Evolutionary conservation across 2,329 filamentous ascomycete species (phyloP), one percentile per base, ranked within the genome.

Genomic region (Calycina marina): DNA sequence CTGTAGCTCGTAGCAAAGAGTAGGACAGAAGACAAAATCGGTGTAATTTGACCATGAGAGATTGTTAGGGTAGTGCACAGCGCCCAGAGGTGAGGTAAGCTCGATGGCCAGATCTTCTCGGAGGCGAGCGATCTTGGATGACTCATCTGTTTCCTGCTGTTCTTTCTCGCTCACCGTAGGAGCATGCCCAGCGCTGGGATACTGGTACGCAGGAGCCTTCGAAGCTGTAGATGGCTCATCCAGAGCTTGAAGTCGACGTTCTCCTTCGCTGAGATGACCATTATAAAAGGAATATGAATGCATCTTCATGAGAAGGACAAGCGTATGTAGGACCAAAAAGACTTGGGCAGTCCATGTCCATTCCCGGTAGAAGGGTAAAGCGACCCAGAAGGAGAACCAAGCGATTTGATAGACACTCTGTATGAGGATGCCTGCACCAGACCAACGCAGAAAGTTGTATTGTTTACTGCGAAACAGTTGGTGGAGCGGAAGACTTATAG

Each of bases 301-400:
- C 74, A 96, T 90, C 64, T 98, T 98, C 90, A 98, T 98, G 31
- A 94, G 73, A 13, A 98, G 66, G 5, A 83, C 78, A 57, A 98
- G 73, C 26, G 85, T 78, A 56, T 98, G 90, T 18, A 98, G 64
- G 8, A 86, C 78, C 46, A 98, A 71, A 55, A 92, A 98, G 24
- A 98, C 90, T 52, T 96, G 90, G 3, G 88, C 77, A 0, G 90
- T 98, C 90, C 90, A 98, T 3, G 85, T 82, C 90, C 90, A 98
- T 31, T 79, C 67, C 6, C 92, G 65, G 45, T 77, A 56, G 43
- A 96, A 96, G 0, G 90, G 90, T 51, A 85, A 73, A 52, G 69
- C 65, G 39, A 90, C 75, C 88, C 88, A 96, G 40, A 88, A 61
- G 1, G 63, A 55, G 17, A 96, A 63, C 90, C 90, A 98, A 1